Percentiles rank a stretch among this genome's conserved stretches.
Conservation (phyloP, 257 asterid genomes). For the Plectranthus barbatus region DNA sequence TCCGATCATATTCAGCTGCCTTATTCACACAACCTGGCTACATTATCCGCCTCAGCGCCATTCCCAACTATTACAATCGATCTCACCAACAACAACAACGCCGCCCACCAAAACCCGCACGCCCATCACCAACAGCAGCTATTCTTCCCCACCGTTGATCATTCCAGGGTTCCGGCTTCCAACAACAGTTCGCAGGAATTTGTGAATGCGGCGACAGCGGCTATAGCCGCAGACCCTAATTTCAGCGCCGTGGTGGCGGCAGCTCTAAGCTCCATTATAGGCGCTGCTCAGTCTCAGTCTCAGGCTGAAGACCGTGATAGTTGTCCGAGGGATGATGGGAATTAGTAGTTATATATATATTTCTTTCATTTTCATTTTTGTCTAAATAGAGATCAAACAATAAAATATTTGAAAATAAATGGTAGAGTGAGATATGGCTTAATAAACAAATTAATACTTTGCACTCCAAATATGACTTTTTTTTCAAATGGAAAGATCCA, state of each 20-base stretch:
- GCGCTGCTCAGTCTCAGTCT: slow-evolving; percentile 10
- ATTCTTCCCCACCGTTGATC: not conserved
- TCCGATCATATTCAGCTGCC: not conserved
- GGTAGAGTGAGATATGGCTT: too few relatives aligned
- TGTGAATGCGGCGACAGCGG: slow-evolving; percentile 22
- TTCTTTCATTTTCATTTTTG: not conserved
- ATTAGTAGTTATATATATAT: not conserved
- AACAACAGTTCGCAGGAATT: slow-evolving; percentile 16
- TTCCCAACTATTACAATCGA: slow-evolving; percentile 45
- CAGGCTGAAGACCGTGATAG: not conserved
- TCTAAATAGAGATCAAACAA: not conserved
- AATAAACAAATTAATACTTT: too few relatives aligned
- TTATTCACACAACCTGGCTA: slow-evolving; percentile 23
- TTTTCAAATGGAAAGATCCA: too few relatives aligned
- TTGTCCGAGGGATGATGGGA: not conserved
- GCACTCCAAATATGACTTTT: too few relatives aligned
- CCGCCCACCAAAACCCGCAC: too few relatives aligned
- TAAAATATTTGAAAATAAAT: not conserved
- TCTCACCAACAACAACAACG: slow-evolving; percentile 12
- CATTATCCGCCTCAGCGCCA: slow-evolving; percentile 44
- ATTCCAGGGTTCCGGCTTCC: not conserved
- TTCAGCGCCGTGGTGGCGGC: slow-evolving; percentile 31
- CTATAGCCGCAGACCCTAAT: slow-evolving; percentile 33
- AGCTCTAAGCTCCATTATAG: slow-evolving; percentile 29
- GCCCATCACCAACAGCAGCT: too few relatives aligned